A percentile compares a stretch with the other conserved stretches of the same genome.
Conservation (phyloP, 495 filamentous ascomycete species). For the Podospora pseudoanserina region DNA sequence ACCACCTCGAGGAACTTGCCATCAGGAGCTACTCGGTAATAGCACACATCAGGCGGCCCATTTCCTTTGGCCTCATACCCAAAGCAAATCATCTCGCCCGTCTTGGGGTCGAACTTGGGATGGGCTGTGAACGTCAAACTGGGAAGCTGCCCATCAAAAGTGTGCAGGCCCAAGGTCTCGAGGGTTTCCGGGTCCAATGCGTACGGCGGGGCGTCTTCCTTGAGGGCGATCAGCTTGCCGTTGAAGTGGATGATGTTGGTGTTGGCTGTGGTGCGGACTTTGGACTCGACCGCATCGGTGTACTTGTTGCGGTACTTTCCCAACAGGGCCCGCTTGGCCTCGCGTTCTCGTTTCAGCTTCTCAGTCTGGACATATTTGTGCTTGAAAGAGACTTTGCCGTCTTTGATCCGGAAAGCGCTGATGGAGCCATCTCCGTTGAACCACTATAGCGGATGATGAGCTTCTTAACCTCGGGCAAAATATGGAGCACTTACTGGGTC, state of each 20-base stretch:
- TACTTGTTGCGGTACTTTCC: neutral
- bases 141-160: slow-evolving; percentile 55
- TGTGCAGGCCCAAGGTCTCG: slow-evolving; percentile 51
- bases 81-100: slow-evolving; percentile 55
- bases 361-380: neutral
- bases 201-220: slow-evolving; percentile 54
- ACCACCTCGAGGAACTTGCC: slow-evolving; percentile 8
- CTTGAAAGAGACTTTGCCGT: neutral
- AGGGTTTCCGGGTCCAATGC: slow-evolving; percentile 54
- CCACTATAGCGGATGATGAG: neutral
- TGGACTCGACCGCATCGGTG: neutral
- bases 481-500: neutral
- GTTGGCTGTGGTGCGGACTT: neutral
- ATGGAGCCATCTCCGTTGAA: neutral
- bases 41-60: too few relatives aligned
- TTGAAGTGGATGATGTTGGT: neutral
- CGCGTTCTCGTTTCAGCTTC: neutral
- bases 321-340: neutral
- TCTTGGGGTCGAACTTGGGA: slow-evolving; percentile 59
- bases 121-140: slow-evolving; percentile 57
- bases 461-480: neutral
- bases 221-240: slow-evolving; percentile 50
- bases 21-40: neutral
- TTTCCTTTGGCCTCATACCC: slow-evolving; percentile 42
- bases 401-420: neutral